Conservation (phyloP, 2,329 filamentous ascomycete genomes). For the Sarocladium strictum region DNA sequence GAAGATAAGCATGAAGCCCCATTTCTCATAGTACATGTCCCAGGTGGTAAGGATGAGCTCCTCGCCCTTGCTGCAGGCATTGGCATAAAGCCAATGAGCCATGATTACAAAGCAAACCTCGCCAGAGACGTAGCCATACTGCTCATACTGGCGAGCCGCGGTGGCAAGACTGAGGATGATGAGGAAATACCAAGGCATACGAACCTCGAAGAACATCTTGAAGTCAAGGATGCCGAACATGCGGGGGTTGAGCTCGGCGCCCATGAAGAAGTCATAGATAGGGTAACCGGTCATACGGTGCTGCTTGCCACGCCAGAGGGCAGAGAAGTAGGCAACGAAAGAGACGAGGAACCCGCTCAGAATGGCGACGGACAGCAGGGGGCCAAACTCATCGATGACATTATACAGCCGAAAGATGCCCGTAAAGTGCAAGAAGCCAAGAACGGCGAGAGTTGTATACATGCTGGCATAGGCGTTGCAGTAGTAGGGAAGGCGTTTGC, state of each 20-base stretch:
- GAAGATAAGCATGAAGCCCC: conserved; percentile 97
- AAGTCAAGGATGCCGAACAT: conserved; percentile 85
- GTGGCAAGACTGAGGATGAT: conserved; percentile 72
- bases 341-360: conserved; percentile 80
- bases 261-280: conserved; percentile 92
- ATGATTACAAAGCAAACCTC: conserved; percentile 80
- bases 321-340: conserved; percentile 80
- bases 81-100: conserved; percentile 88
- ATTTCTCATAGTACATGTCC: conserved; percentile 96
- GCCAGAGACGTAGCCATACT: conserved; percentile 78
- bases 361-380: conserved; percentile 88
- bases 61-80: conserved; percentile 87
- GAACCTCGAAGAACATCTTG: conserved; percentile 96
- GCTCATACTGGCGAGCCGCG: conserved; percentile 76
- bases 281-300: conserved; percentile 88
- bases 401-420: conserved; percentile 86
- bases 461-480: conserved; percentile 86
- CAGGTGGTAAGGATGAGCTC: conserved; percentile 86
- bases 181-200: conserved; percentile 87
- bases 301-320: conserved; percentile 70
- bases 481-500: conserved; percentile 87
- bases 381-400: conserved; percentile 90
- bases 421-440: conserved; percentile 69
- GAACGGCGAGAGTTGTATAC: conserved; percentile 74
- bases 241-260: conserved; percentile 81